Evolutionary conservation across 2,329 filamentous ascomycete genomes (phyloP).

Genomic region (Coniochaeta sp.): DNA sequence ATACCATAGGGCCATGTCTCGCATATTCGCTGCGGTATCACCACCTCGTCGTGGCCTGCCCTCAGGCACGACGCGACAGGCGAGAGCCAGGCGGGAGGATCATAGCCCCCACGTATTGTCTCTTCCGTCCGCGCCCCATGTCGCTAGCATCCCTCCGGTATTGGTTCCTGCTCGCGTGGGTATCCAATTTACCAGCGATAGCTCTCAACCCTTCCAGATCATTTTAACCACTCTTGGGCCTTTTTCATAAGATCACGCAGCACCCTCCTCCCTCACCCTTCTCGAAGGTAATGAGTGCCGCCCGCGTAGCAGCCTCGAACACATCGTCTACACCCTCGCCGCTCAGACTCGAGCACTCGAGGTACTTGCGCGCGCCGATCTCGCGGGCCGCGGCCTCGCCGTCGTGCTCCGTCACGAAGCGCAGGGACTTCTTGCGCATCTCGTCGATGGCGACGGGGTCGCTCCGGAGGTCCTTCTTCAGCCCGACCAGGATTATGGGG

Average conservation of each 20-base stretch:
- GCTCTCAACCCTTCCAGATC: too few relatives aligned
- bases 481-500: constrained; percentile 88
- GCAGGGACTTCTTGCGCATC: constrained; percentile 90
- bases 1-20: too few relatives aligned
- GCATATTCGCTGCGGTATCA: too few relatives aligned
- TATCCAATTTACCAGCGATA: not conserved
- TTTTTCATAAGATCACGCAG: constrained; percentile 77
- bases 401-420: constrained; percentile 78
- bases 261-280: constrained; percentile 78
- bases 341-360: constrained; percentile 92
- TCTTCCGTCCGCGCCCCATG: too few relatives aligned
- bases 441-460: constrained; percentile 93
- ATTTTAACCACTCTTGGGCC: too few relatives aligned
- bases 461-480: constrained; percentile 96
- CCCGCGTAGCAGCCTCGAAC: constrained; percentile 92
- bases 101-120: too few relatives aligned
- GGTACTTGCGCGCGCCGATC: constrained; percentile 87
- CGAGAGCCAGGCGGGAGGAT: too few relatives aligned
- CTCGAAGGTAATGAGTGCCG: constrained; percentile 87
- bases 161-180: not conserved
- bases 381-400: constrained; percentile 78
- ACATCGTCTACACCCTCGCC: constrained; percentile 98
- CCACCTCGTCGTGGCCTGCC: too few relatives aligned
- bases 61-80: too few relatives aligned
- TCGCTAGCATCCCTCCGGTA: too few relatives aligned